Base-by-base conservation (phyloP, 805 yeast genomes). In the Saccharomycopsis babjevae region DNA sequence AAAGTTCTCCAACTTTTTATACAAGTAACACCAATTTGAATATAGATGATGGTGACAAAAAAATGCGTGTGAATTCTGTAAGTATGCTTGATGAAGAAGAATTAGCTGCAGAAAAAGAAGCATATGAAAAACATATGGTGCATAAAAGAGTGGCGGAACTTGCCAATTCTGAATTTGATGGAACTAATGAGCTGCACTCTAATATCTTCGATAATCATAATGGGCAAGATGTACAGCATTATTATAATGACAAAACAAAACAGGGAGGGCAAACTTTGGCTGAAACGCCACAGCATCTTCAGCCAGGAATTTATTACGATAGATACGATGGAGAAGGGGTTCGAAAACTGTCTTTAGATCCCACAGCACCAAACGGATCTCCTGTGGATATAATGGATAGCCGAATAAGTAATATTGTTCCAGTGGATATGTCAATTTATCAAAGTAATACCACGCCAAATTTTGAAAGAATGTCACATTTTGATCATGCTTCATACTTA, bases 381-480 rank as follows among this genome's bases (percentile, higher is more conserved):
- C 32, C 52, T 13, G n/a, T 25, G 4, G 52, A 46, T 25, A 5
- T 13, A 20, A 46, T 46, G 52, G 52, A 46, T 46, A 46, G 52
- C n/a, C 25, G 52, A 22, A 6, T 46, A 6, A 46, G 52, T 46
- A 46, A 46, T 46, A 46, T 46, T 22, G 52, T 46, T 22, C 52
- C 52, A 2, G 28, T 46, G 13, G 52, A 46, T 22, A 46, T 46
- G 52, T 46, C 52, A 10, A 46, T 46, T 46, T 46, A 46, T 28
- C 52, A 46, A 25, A 46, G 52, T 25, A 46, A 46, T 8, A 46
- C 52, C 32, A 46, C 52, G 6, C 52, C 52, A 5, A 46, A 46
- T 46, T 46, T 46, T 46, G 52, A 46, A 11, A 46, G 52, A 46
- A 46, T 46, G 52, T 46, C 52, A 46, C 52, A 46, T 25, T 46